phyloP scores from a whole-genome alignment of 2,329 filamentous ascomycete species.

The Ascochyta clinopodiicola region DNA sequence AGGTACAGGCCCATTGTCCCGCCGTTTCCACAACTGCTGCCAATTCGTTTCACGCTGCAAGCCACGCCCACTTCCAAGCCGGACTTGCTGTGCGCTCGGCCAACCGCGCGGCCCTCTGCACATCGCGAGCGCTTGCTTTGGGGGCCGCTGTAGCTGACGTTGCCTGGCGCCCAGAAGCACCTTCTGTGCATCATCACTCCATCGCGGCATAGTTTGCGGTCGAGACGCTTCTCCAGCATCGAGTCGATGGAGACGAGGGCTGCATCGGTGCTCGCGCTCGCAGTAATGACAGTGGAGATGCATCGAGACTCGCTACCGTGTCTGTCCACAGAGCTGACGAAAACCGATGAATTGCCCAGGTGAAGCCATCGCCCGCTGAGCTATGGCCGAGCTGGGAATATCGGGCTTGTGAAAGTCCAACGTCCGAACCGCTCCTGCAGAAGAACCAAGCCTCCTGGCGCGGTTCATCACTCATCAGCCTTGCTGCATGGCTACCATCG shows the following conservation, averaged over 20 bases:
- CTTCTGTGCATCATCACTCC: slow-evolving; percentile 4
- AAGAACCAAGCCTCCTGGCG: not conserved
- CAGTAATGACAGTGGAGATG: slow-evolving; percentile 5
- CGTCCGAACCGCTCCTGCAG: slow-evolving; percentile 9
- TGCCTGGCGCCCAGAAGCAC: slow-evolving; percentile 4
- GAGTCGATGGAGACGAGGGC: not conserved
- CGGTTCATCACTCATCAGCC: not conserved
- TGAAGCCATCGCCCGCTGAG: slow-evolving; percentile 9
- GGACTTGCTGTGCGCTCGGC: slow-evolving; percentile 6
- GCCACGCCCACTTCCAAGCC: slow-evolving; percentile 15
- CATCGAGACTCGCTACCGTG: not conserved
- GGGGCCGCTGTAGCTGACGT: slow-evolving; percentile 14
- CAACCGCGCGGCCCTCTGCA: slow-evolving; percentile 18
- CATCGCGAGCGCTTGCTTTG: slow-evolving; percentile 15
- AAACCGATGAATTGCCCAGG: slow-evolving; percentile 13
- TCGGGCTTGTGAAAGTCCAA: slow-evolving; percentile 4
- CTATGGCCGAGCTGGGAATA: slow-evolving; percentile 6
- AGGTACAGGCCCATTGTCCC: not conserved
- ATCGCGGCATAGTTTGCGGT: slow-evolving; percentile 9
- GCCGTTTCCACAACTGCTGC: slow-evolving; percentile 5
- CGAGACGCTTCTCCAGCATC: slow-evolving; percentile 13
- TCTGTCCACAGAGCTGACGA: not conserved
- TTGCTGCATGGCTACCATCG: not conserved
- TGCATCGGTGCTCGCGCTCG: not conserved
- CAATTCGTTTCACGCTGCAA: slow-evolving; percentile 16